These are phyloP conservation scores for Quercus tomentella DNA, from an alignment of 331 rosid genomes.

Conservation along the genomic window DNA sequence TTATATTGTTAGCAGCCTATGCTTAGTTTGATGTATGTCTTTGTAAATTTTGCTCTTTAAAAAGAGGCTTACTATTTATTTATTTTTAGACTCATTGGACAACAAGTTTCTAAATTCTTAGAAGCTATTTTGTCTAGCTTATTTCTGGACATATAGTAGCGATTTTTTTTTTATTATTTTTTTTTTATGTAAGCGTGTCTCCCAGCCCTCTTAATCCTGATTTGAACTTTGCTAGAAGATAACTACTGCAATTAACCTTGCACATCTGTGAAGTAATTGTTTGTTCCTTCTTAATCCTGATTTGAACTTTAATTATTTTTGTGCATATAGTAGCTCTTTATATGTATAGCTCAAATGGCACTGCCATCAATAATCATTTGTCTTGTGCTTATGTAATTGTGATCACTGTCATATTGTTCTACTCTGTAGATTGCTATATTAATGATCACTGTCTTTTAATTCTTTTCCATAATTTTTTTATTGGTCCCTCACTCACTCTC, in stretches of 20 bases:
- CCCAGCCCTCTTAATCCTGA: no score
- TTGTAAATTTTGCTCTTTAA: neutral
- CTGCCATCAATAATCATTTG: no score
- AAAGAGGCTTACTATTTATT: neutral
- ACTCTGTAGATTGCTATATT: neutral
- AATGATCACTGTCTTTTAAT: neutral
- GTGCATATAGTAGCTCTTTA: neutral
- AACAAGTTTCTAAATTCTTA: neutral
- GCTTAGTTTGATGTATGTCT: neutral
- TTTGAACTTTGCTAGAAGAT: no score
- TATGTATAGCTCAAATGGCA: no score
- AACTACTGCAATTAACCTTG: no score
- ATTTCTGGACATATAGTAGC: no score
- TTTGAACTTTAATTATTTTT: neutral
- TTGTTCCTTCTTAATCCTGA: no score
- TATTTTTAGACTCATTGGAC: neutral
- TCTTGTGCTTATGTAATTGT: no score
- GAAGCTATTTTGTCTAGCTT: neutral
- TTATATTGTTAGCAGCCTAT: neutral
- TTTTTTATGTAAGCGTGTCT: no score
- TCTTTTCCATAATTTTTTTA: neutral
- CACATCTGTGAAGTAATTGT: no score
- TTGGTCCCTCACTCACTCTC: no score
- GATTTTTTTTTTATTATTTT: no score
- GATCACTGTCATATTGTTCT: neutral